phyloP scores from a whole-genome alignment of 306 rosid species.

The Prosopis cineraria region DNA sequence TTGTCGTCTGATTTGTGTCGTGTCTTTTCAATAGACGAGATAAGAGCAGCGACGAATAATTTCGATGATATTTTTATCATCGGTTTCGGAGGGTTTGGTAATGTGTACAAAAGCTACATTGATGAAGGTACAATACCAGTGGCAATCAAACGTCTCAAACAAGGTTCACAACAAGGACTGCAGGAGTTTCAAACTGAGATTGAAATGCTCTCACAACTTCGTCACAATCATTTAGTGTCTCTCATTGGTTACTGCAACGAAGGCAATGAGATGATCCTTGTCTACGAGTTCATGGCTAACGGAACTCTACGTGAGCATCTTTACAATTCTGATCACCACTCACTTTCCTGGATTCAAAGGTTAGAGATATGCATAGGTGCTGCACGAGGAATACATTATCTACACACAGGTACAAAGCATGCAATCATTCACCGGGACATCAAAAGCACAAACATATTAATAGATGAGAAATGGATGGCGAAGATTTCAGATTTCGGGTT shows the following conservation, averaged over 20 bases:
- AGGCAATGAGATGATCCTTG: no score
- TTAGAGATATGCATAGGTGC: no score
- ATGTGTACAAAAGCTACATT: conserved; percentile 36
- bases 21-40: no score
- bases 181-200: no score
- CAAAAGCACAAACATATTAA: conserved; percentile 33
- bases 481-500: conserved; percentile 40
- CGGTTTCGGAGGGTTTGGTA: conserved; percentile 5
- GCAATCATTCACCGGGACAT: conserved; percentile 40
- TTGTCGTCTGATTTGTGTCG: no score
- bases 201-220: no score
- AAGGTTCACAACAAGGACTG: neutral
- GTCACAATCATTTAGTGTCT: no score
- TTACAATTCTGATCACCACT: no score
- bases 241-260: no score
- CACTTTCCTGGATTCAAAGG: no score
- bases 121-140: conserved; percentile 1
- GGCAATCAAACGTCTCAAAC: conserved; percentile 31
- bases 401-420: conserved; percentile 24
- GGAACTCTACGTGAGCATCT: no score
- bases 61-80: neutral
- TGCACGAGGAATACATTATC: conserved; percentile 27
- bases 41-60: conserved; percentile 26
- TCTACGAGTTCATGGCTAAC: no score
- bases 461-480: conserved; percentile 30